Percentiles rank a stretch among this genome's conserved stretches.
These are phyloP conservation scores for Dalbergia cochinchinensis DNA, from an alignment of 306 rosid genomes.

Conservation along the genomic window DNA sequence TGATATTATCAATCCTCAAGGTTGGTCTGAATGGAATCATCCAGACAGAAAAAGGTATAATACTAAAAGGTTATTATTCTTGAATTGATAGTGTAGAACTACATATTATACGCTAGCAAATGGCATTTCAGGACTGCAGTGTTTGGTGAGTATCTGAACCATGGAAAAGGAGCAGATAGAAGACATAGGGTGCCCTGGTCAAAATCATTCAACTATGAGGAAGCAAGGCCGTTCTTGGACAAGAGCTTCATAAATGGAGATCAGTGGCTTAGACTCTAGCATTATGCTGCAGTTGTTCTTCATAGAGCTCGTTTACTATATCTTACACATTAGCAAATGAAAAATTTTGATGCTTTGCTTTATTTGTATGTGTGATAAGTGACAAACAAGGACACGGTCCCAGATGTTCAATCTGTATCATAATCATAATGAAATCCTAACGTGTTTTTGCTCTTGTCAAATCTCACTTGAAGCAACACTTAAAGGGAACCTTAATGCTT, in stretches of 20 bases:
- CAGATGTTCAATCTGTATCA: constrained; percentile 28
- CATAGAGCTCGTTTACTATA: constrained; percentile 23
- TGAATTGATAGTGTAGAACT: neutral
- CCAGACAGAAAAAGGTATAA: constrained; percentile 75
- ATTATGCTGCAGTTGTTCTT: neutral
- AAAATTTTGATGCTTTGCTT: constrained; percentile 1
- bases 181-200: constrained; percentile 75
- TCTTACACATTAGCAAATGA: neutral
- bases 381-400: neutral
- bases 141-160: constrained; percentile 76
- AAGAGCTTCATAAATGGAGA: constrained; percentile 71
- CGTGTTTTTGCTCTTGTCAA: neutral
- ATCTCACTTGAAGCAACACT: constrained; percentile 19
- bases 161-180: constrained; percentile 74
- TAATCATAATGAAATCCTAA: neutral
- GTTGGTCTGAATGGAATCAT: constrained; percentile 84
- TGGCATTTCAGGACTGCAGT: constrained; percentile 72
- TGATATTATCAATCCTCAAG: constrained; percentile 65
- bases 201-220: constrained; percentile 59
- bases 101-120: neutral
- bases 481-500: neutral
- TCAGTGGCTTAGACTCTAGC: constrained; percentile 78
- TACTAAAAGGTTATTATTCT: neutral
- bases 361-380: neutral
- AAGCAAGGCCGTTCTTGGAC: constrained; percentile 69